A percentile compares a stretch with the other conserved stretches of the same genome.
phyloP scores from a whole-genome alignment of 148 eudicot genomes.

The Simmondsia chinensis region DNA sequence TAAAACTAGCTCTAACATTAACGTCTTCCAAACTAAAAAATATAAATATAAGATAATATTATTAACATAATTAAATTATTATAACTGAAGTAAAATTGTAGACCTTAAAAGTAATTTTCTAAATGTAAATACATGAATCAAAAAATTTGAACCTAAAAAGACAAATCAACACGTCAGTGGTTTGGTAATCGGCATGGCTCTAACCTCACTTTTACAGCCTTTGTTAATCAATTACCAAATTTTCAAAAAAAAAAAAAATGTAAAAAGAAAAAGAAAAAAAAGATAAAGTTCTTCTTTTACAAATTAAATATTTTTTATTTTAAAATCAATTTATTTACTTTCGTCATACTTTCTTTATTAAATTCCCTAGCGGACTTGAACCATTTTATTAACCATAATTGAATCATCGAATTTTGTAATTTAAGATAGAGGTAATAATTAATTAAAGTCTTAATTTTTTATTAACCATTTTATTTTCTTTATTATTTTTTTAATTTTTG shows the following conservation, averaged over 20 bases:
- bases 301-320: conserved; percentile 17
- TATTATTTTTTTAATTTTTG: conserved; percentile 19
- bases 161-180: conserved; percentile 20
- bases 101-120: too few species aligned
- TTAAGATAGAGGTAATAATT: conserved; percentile 34
- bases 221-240: conserved; percentile 29
- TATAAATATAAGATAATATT: too few species aligned
- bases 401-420: conserved; percentile 55
- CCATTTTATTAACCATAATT: conserved; percentile 88
- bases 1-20: too few species aligned
- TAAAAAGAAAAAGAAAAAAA: conserved; percentile 9
- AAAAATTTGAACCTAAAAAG: conserved; percentile 14
- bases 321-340: conserved; percentile 29
- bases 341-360: conserved; percentile 55
- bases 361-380: conserved; percentile 94
- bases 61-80: too few species aligned
- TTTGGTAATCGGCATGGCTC: conserved; percentile 38
- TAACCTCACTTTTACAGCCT: conserved; percentile 61
- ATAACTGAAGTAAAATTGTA: too few species aligned
- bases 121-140: too few species aligned
- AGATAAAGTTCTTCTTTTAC: conserved; percentile 12
- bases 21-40: too few species aligned
- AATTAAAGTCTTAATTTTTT: conserved; percentile 39
- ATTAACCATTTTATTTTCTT: conserved; percentile 33
- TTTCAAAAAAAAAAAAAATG: conserved; percentile 11